phyloP scores from a whole-genome alignment of 176 grass and related monocot species.

The Triticum turgidum region DNA sequence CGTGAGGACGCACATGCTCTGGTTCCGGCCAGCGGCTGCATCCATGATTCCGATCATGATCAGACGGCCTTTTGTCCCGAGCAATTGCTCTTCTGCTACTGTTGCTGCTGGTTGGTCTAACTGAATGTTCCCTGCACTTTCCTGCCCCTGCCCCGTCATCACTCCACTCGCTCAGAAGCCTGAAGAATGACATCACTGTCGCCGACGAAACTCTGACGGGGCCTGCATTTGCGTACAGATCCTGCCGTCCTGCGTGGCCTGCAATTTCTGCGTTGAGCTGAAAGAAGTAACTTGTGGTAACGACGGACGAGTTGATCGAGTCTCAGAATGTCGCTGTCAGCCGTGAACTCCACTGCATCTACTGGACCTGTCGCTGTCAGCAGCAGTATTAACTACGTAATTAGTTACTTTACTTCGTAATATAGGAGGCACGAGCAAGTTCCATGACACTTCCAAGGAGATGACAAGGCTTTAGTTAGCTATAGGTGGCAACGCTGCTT shows the following conservation, averaged over 20 bases:
- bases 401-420: background rate
- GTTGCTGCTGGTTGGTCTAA: background rate
- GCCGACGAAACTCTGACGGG: no score
- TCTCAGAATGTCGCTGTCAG: background rate
- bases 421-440: conserved; percentile 7
- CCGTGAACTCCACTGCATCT: background rate
- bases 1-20: background rate
- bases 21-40: background rate
- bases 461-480: background rate
- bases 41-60: background rate
- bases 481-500: conserved; percentile 6
- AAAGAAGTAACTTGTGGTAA: no score
- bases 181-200: no score
- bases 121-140: conserved; percentile 13
- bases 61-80: background rate
- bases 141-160: background rate
- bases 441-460: background rate
- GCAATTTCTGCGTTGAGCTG: no score
- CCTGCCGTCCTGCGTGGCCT: no score
- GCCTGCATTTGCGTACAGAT: no score
- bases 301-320: no score
- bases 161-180: no score
- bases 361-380: background rate
- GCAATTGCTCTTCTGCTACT: background rate
- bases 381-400: background rate